Evolutionary conservation across 768 basidiomycete genomes (phyloP), one percentile per base, ranked within the genome.

Genomic region (Tylopilus rubrobrunneus): DNA sequence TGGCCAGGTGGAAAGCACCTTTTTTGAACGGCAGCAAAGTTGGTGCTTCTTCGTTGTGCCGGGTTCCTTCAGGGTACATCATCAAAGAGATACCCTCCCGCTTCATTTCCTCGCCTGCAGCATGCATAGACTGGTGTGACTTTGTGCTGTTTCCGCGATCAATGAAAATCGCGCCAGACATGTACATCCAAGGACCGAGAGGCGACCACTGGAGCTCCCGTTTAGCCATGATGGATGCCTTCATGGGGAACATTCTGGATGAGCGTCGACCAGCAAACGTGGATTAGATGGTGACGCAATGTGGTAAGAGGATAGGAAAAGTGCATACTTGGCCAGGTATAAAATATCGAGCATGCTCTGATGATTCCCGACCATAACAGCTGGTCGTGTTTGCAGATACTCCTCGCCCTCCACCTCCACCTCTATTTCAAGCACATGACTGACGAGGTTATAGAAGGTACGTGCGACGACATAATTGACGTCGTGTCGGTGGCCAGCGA

Each of bases 51-150:
- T 79, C 78, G 53, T 80, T 80, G 42, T 91, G 84, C 34, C 96
- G 84, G 11, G 97, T 99, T 29, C 97, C 97, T 74, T 98, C 97
- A 1, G 96, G 92, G 73, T 92, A 98, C 71, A 99, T 85, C 89
- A 92, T 96, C 45, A 98, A 72, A 15, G 92, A 92, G 17, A 88
- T 78, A 56, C 81, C 72, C 36, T 74, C 70, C 31, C 68, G 62
- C 73, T 88, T 89, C 85, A 98, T 91, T 40, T 79, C 76, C 60
- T 87, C 78, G 1, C 86, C 91, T 0, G 92, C 96, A 15, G 80
- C 80, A 48, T 78, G 78, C 49, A 99, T 76, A 11, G 91, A 91
- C 48, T 76, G 78, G 17, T 94, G 73, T 0, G 97, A 96, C 21
- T 77, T 73, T 25, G 80, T 69, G 59, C 79, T 86, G 70, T 92